Base-by-base conservation (phyloP, 768 basidiomycete species). In the Boletus bicolor region DNA sequence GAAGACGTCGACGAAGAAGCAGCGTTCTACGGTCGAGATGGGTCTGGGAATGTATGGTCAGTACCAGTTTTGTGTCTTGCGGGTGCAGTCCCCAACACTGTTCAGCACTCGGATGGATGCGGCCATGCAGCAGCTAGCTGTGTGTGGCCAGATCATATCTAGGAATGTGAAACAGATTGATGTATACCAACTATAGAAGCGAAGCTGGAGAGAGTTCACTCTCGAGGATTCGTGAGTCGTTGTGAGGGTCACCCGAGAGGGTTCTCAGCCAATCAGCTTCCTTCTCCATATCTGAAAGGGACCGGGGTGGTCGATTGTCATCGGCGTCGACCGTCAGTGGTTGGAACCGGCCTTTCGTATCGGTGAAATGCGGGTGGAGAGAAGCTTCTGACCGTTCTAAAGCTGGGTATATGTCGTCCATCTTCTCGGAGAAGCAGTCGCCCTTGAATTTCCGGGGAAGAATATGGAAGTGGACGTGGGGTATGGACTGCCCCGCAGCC, bases 391-490 rank as follows among this genome's bases (percentile, higher is more conserved):
- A 76, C 2, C 71, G 71, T 68, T 96, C 93, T 14, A 98, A 70
- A 2, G 79, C 85, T 4, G 88, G 89, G 71, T 97, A 92, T 41
- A 93, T 71, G n/a, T 82, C 82, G 68, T 92, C 89, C 63, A 84
- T 87, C 51, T 73, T 74, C 12, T 68, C 74, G 19, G 82, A 76
- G 67, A 90, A 92, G 21, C 72, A 75, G 71, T 92, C 90, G 11
- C 86, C 86, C 45, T 75, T 76, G 34, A 79, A 74, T 65, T 85
- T 85, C 2, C 96, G 84, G 21, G 97, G 97, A 5, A 99, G 73
- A 30, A 98, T 73, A 68, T 99, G 97, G 62, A 97, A 88, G 72
- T 99, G 97, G n/a, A 98, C 92, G 67, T 98, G 97, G 15, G 72
- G 67, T 42, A 75, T 61, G 6, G 80, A 81, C 71, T 89, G 87